Conservation (phyloP, 768 basidiomycete species). For the Infundibulicybe gibba region DNA sequence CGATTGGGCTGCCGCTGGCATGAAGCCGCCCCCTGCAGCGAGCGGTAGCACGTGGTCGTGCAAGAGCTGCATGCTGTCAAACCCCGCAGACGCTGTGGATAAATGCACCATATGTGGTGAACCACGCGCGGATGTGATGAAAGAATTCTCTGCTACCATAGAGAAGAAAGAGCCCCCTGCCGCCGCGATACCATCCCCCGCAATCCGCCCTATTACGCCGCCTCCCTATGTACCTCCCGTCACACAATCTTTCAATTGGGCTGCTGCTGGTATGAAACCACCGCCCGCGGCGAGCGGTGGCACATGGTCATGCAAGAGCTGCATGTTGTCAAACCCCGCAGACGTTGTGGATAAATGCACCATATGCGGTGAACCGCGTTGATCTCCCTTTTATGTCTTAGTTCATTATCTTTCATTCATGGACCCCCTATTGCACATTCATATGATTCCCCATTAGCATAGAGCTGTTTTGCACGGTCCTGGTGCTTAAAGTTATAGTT, state of each 20-base stretch:
- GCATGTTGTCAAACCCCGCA: conserved; percentile 46
- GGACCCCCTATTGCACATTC: background rate
- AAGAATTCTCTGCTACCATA: conserved; percentile 6
- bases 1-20: conserved; percentile 60
- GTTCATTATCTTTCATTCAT: background rate
- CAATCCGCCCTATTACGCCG: no score
- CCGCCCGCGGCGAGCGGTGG: conserved; percentile 25
- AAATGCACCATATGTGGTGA: conserved; percentile 47
- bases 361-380: conserved; percentile 40
- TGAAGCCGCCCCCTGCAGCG: conserved; percentile 37
- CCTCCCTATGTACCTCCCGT: no score
- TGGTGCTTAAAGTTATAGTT: no score
- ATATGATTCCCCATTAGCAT: background rate
- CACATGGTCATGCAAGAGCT: conserved; percentile 57
- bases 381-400: conserved; percentile 1
- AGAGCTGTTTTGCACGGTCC: background rate
- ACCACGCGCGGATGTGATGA: no score
- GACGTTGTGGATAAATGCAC: conserved; percentile 39
- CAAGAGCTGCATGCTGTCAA: conserved; percentile 45
- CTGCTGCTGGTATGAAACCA: conserved; percentile 54
- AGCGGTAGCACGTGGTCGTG: conserved; percentile 50
- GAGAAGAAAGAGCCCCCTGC: conserved; percentile 6
- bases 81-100: conserved; percentile 34
- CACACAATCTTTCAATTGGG: conserved; percentile 52
- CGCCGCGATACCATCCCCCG: background rate